phyloP scores from a whole-genome alignment of 495 filamentous ascomycete species.

The Articulospora tetracladia region DNA sequence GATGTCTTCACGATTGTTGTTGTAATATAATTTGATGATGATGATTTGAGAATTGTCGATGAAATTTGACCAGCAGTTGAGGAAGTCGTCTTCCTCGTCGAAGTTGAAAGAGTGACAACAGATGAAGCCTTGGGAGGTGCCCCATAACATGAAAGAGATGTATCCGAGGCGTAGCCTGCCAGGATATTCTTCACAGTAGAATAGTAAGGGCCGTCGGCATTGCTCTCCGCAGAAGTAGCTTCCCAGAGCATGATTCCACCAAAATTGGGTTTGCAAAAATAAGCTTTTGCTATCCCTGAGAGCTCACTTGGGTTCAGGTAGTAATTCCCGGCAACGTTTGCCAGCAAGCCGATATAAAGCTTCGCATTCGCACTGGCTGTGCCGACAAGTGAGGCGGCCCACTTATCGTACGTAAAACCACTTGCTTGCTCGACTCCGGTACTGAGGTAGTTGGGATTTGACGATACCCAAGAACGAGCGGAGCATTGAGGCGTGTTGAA shows the following conservation, averaged over 20 bases:
- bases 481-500: constrained; percentile 45
- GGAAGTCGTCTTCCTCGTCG: background rate
- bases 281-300: constrained; percentile 40
- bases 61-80: too few relatives aligned
- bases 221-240: constrained; percentile 39
- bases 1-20: background rate
- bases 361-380: constrained; percentile 35
- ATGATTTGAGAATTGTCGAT: background rate
- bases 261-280: constrained; percentile 48
- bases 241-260: constrained; percentile 74
- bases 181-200: constrained; percentile 3
- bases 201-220: constrained; percentile 3
- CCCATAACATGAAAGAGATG: background rate
- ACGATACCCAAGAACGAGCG: constrained; percentile 39
- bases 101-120: background rate
- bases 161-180: background rate
- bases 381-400: constrained; percentile 29
- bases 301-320: constrained; percentile 3
- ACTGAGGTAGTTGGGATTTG: constrained; percentile 28
- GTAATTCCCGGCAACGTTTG: constrained; percentile 8
- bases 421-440: constrained; percentile 17
- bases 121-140: background rate
- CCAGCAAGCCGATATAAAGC: constrained; percentile 36
- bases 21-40: background rate
- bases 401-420: constrained; percentile 30